phyloP scores from a whole-genome alignment of 1,284 basidiomycete genomes.

The Agaricales sp. region DNA sequence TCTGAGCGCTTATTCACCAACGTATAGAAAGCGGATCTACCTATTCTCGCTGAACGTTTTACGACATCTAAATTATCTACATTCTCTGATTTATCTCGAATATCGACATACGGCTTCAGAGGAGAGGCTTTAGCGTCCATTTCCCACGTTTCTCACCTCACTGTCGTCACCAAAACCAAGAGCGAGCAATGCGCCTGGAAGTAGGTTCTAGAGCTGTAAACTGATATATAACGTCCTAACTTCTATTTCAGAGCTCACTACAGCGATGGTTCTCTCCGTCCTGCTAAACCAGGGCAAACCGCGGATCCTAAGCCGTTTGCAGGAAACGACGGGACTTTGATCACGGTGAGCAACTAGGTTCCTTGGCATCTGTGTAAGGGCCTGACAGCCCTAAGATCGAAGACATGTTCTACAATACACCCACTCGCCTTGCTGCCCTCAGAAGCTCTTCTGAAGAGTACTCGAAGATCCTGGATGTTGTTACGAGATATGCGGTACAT shows the following conservation, averaged over 20 bases:
- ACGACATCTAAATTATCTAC: slow-evolving; percentile 90
- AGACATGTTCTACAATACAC: slow-evolving; percentile 93
- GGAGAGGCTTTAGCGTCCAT: slow-evolving; percentile 97
- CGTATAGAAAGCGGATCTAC: slow-evolving; percentile 61
- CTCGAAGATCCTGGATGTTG: slow-evolving; percentile 81
- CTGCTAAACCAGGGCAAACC: slow-evolving; percentile 57
- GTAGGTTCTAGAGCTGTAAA: slow-evolving; percentile 28
- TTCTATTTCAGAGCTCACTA: slow-evolving; percentile 58
- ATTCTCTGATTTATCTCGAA: slow-evolving; percentile 80
- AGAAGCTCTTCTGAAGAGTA: slow-evolving; percentile 89
- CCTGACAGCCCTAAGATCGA: slow-evolving; percentile 53
- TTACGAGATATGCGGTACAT: slow-evolving; percentile 93
- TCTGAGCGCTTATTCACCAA: background rate
- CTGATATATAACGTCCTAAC: background rate
- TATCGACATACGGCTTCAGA: slow-evolving; percentile 93
- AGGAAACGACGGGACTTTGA: slow-evolving; percentile 89
- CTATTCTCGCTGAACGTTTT: slow-evolving; percentile 89
- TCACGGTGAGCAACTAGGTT: slow-evolving; percentile 46
- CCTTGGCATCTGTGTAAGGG: slow-evolving; percentile 5
- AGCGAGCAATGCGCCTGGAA: slow-evolving; percentile 81
- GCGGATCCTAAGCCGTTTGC: slow-evolving; percentile 83
- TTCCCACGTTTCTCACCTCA: slow-evolving; percentile 87
- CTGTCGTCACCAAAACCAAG: slow-evolving; percentile 84
- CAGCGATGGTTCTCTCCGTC: slow-evolving; percentile 61
- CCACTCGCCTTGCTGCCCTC: slow-evolving; percentile 80